Percentiles rank a stretch among this genome's conserved stretches.
These are phyloP conservation scores for Boletus sp. DNA, from an alignment of 768 basidiomycete species.

Conservation along the genomic window DNA sequence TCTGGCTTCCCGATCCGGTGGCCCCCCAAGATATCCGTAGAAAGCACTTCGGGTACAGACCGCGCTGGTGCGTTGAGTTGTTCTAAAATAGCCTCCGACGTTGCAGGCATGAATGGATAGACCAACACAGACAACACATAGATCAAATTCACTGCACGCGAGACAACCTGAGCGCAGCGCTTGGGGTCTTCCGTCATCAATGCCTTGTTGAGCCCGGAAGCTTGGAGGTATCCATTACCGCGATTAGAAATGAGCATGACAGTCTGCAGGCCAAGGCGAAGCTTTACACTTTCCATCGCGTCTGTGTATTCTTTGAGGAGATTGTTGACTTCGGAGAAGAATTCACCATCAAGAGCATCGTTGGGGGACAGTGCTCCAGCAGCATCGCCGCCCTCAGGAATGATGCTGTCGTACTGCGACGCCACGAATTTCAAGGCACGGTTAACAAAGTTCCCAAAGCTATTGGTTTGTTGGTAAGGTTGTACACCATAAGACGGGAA, in stretches of 20 bases:
- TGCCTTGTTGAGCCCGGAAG: conserved; percentile 86
- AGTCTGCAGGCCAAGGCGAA: conserved; percentile 81
- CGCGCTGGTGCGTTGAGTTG: conserved; percentile 92
- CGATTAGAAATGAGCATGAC: conserved; percentile 87
- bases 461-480: conserved; percentile 24
- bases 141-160: conserved; percentile 89
- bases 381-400: conserved; percentile 75
- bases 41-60: conserved; percentile 65
- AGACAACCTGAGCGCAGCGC: conserved; percentile 87
- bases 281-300: conserved; percentile 88
- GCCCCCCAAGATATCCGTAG: conserved; percentile 81
- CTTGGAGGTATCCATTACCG: conserved; percentile 94
- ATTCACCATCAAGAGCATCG: conserved; percentile 65
- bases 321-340: conserved; percentile 75
- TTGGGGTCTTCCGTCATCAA: conserved; percentile 76
- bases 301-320: conserved; percentile 77
- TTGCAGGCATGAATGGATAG: conserved; percentile 96
- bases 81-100: conserved; percentile 69
- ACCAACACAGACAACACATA: conserved; percentile 82
- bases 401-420: conserved; percentile 72
- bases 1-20: conserved; percentile 84
- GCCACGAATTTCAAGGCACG: conserved; percentile 89
- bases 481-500: neutral
- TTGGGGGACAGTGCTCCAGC: conserved; percentile 69
- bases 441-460: conserved; percentile 98